phyloP scores from a whole-genome alignment of 2,329 filamentous ascomycete genomes.

The Pseudogymnoascus destructans region DNA sequence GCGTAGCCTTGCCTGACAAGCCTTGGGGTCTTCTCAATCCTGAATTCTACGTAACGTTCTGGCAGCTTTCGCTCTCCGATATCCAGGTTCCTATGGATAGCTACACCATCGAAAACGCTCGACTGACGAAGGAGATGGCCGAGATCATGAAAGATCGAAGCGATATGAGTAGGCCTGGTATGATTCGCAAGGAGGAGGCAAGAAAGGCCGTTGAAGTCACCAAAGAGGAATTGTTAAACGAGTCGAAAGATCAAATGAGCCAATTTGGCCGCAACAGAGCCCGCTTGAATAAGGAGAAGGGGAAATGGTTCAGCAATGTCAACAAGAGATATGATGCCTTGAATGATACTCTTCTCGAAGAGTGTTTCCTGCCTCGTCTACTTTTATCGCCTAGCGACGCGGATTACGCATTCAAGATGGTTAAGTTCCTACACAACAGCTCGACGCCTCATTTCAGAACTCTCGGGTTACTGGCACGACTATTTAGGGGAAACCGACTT shows the following conservation, averaged over 20 bases:
- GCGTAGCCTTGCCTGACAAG: slow-evolving; percentile 44
- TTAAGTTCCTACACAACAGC: slow-evolving; percentile 75
- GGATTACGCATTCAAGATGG: slow-evolving; percentile 74
- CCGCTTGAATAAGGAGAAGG: slow-evolving; percentile 62
- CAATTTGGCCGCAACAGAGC: slow-evolving; percentile 53
- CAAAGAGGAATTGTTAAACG: slow-evolving; percentile 56
- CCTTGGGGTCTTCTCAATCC: slow-evolving; percentile 60
- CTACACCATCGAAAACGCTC: slow-evolving; percentile 64
- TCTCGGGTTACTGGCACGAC: slow-evolving; percentile 65
- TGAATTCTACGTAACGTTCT: slow-evolving; percentile 82
- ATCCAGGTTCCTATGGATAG: slow-evolving; percentile 61
- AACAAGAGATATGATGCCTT: slow-evolving; percentile 51
- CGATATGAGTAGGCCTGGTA: slow-evolving; percentile 55
- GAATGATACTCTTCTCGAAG: slow-evolving; percentile 68
- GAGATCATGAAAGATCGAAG: slow-evolving; percentile 57
- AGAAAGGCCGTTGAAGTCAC: slow-evolving; percentile 57
- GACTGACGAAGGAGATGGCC: slow-evolving; percentile 52
- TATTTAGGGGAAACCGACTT: slow-evolving; percentile 74
- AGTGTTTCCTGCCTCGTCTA: slow-evolving; percentile 82
- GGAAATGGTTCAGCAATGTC: slow-evolving; percentile 61
- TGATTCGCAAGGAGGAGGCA: slow-evolving; percentile 54
- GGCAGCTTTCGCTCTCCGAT: slow-evolving; percentile 77
- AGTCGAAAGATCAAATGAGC: slow-evolving; percentile 57
- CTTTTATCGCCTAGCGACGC: slow-evolving; percentile 76
- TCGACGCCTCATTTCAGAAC: slow-evolving; percentile 79